Conservation (phyloP, 257 asterid species). For the Henckelia pumila region DNA sequence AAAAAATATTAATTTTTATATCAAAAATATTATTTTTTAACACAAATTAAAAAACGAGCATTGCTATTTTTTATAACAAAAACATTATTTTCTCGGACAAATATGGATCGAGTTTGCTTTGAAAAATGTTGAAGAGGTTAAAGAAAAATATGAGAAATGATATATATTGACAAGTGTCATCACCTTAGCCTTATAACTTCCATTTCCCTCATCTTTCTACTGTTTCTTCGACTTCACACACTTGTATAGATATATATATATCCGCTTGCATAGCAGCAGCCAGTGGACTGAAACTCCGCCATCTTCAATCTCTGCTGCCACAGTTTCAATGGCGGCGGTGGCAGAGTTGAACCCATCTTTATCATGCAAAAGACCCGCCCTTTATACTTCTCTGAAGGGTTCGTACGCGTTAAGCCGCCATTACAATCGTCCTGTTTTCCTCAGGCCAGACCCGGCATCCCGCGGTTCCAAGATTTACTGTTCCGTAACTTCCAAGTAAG, state of each 20-base stretch:
- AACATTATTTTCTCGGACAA: no score
- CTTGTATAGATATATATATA: no score
- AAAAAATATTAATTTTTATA: no score
- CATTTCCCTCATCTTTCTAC: conserved; percentile 6
- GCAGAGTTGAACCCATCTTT: conserved; percentile 61
- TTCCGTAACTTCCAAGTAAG: conserved; percentile 77
- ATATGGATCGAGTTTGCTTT: no score
- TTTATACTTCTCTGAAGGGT: conserved; percentile 47
- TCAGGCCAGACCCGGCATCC: conserved; percentile 34
- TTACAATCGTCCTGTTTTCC: conserved; percentile 31
- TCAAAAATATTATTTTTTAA: no score
- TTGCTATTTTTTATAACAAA: no score
- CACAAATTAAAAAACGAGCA: no score
- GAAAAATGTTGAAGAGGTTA: no score
- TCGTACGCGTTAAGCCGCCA: conserved; percentile 47
- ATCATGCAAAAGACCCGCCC: conserved; percentile 29
- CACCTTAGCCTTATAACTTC: conserved; percentile 55
- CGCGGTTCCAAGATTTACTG: conserved; percentile 50
- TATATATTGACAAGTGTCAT: conserved; percentile 57
- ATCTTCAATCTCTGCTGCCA: conserved; percentile 26
- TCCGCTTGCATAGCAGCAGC: neutral
- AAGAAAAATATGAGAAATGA: conserved; percentile 20
- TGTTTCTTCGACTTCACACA: conserved; percentile 6
- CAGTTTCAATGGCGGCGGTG: conserved; percentile 70
- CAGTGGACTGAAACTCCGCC: neutral